These are phyloP conservation scores for Xylogone sp. DNA, from an alignment of 2,329 filamentous ascomycete genomes.

Conservation along the genomic window DNA sequence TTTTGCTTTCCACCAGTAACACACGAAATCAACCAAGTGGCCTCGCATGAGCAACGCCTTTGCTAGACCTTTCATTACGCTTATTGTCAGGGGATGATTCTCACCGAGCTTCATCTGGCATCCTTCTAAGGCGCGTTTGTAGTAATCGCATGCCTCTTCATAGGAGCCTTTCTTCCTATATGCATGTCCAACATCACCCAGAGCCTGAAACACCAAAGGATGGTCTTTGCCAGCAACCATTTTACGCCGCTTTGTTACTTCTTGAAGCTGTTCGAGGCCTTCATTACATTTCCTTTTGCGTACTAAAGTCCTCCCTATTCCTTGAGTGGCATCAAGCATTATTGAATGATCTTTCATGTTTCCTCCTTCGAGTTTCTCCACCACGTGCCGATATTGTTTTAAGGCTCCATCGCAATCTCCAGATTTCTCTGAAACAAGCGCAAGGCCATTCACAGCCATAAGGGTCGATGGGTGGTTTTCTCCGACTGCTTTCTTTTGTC, in stretches of 20 bases:
- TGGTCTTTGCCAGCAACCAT: not conserved
- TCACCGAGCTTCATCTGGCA: not conserved
- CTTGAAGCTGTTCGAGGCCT: not conserved
- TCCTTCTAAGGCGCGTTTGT: not conserved
- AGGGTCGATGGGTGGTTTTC: not conserved
- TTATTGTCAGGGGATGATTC: not conserved
- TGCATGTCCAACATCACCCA: not conserved
- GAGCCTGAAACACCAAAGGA: not conserved
- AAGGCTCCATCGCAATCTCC: not conserved
- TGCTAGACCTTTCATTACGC: too few relatives aligned
- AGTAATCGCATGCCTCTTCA: not conserved
- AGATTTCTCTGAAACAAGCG: not conserved
- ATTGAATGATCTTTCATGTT: not conserved
- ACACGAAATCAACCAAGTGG: too few relatives aligned
- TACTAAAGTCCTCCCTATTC: not conserved
- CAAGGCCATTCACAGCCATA: not conserved
- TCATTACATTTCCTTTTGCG: not conserved
- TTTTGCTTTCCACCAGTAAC: too few relatives aligned
- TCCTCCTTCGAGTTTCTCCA: not conserved
- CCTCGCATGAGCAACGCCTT: too few relatives aligned
- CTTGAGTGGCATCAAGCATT: not conserved
- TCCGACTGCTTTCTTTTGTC: not conserved
- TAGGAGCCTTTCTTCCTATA: not conserved
- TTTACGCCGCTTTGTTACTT: not conserved
- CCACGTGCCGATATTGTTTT: not conserved